Percentiles rank a stretch among this genome's conserved stretches.
Evolutionary conservation across 345 rosid genomes (phyloP).

Genomic region (Linum usitatissimum): DNA sequence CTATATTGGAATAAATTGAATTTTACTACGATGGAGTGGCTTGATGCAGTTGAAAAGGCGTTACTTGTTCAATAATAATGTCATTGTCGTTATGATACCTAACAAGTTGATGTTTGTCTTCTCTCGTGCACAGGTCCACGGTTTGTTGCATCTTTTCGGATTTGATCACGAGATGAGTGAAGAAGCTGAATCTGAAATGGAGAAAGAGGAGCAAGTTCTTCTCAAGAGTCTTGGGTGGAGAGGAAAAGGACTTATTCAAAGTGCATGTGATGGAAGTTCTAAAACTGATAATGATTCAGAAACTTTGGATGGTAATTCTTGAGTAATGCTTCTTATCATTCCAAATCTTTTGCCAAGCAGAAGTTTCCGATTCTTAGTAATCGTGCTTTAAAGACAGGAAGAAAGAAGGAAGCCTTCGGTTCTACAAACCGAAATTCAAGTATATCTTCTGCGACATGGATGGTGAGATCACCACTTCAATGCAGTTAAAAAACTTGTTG

Average conservation of each 20-base stretch:
- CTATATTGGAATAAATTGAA: no score
- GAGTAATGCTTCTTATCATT: neutral
- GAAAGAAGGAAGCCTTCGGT: constrained; percentile 69
- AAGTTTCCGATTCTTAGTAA: neutral
- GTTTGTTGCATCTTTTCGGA: constrained; percentile 78
- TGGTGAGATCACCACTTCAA: constrained; percentile 41
- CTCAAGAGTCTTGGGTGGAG: constrained; percentile 81
- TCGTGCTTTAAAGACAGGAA: constrained; percentile 63
- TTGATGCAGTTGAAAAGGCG: neutral
- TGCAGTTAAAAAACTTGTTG: constrained; percentile 1
- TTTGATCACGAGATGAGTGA: constrained; percentile 97
- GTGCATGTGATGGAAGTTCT: constrained; percentile 53
- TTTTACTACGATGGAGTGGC: neutral
- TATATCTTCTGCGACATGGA: constrained; percentile 98
- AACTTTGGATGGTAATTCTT: constrained; percentile 47
- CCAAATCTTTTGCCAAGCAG: neutral
- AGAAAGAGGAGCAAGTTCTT: constrained; percentile 68
- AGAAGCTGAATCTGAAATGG: constrained; percentile 95
- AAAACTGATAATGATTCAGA: constrained; percentile 26
- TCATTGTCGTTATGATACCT: neutral
- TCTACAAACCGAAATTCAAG: constrained; percentile 82
- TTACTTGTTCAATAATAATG: neutral
- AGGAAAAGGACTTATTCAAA: constrained; percentile 86
- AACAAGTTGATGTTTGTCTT: neutral
- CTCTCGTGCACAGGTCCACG: constrained; percentile 61